Percentiles rank a stretch among this genome's conserved stretches.
These are phyloP conservation scores for Talaromyces stipitatus DNA, from an alignment of 495 filamentous ascomycete genomes.

Conservation along the genomic window DNA sequence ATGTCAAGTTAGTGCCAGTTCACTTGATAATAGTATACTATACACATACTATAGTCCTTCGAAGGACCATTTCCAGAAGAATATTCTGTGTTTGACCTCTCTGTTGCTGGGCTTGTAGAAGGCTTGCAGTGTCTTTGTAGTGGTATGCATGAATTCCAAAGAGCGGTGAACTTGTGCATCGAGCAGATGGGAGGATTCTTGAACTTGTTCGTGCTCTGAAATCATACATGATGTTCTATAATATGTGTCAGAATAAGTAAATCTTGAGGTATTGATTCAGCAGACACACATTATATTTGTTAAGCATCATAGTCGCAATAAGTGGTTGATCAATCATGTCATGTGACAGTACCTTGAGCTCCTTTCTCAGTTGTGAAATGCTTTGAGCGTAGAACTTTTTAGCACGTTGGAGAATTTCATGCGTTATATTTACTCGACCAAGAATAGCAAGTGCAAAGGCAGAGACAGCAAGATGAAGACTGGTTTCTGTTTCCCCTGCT, in stretches of 20 bases:
- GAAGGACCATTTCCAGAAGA: slow-evolving; percentile 17
- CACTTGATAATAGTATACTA: not conserved
- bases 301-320: slow-evolving; percentile 21
- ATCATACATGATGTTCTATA: not conserved
- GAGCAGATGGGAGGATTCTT: not conserved
- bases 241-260: not conserved
- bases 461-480: slow-evolving; percentile 18
- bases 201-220: not conserved
- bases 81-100: slow-evolving; percentile 12
- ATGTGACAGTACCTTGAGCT: slow-evolving; percentile 9
- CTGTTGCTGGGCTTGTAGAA: slow-evolving; percentile 17
- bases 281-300: slow-evolving; percentile 17
- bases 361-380: slow-evolving; percentile 8
- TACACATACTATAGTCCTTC: slow-evolving; percentile 3
- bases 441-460: slow-evolving; percentile 22
- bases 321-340: slow-evolving; percentile 21
- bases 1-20: not conserved
- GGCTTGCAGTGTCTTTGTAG: slow-evolving; percentile 14
- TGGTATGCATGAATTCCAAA: not conserved
- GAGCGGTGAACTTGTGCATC: not conserved
- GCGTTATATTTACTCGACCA: slow-evolving; percentile 11
- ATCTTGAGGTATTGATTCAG: not conserved
- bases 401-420: slow-evolving; percentile 10
- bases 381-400: slow-evolving; percentile 11
- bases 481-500: slow-evolving; percentile 11